Conservation (phyloP, 306 rosid species). For the Prosopis cineraria region DNA sequence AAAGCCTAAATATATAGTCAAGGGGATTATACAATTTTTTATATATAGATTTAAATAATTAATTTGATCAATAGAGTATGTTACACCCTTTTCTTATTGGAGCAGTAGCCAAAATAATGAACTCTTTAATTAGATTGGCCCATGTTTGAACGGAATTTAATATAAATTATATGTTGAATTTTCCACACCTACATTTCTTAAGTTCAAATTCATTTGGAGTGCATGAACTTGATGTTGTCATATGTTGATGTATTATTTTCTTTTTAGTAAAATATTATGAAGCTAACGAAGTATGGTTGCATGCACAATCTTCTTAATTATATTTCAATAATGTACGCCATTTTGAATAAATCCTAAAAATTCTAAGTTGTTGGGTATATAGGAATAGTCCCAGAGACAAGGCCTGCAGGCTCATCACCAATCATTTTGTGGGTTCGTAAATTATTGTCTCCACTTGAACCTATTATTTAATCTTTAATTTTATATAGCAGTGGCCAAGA, state of each 20-base stretch:
- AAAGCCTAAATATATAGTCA: too few relatives aligned
- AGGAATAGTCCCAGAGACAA: slow-evolving; percentile 1
- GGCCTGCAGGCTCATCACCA: slow-evolving; percentile 24
- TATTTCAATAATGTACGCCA: not conserved
- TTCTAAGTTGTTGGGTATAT: not conserved
- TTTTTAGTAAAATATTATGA: not conserved
- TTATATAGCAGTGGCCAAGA: not conserved
- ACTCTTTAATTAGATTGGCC: too few relatives aligned
- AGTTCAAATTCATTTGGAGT: not conserved
- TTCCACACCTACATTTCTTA: not conserved
- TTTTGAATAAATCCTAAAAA: not conserved
- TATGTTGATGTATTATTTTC: not conserved
- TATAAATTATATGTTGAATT: too few relatives aligned
- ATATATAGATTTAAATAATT: too few relatives aligned
- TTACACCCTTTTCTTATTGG: too few relatives aligned
- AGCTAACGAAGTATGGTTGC: not conserved
- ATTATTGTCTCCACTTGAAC: slow-evolving; percentile 6
- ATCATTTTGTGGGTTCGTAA: slow-evolving; percentile 27
- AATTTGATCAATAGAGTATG: too few relatives aligned
- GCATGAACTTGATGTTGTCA: not conserved
- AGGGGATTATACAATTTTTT: too few relatives aligned
- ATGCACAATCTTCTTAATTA: not conserved
- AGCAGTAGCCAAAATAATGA: too few relatives aligned
- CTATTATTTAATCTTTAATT: not conserved
- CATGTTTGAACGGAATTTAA: too few relatives aligned